These are phyloP conservation scores for Solanum hybrid DNA, from an alignment of 305 asterid genomes.

Conservation along the genomic window DNA sequence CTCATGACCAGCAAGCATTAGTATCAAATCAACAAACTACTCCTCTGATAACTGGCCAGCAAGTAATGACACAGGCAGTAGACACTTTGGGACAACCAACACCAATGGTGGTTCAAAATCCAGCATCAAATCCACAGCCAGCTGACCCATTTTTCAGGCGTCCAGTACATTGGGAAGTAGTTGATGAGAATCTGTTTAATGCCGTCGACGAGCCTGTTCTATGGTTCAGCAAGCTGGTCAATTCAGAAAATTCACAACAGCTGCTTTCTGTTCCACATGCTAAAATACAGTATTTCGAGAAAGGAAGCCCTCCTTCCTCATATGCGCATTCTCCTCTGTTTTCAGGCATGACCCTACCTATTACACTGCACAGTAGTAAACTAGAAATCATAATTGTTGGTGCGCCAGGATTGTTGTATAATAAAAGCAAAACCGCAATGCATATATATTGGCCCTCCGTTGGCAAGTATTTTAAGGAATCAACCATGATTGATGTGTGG, in stretches of 20 bases:
- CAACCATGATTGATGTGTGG: background rate
- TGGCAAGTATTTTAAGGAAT: background rate
- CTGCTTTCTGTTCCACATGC: background rate
- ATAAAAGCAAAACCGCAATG: fast-evolving
- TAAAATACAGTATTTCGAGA: background rate
- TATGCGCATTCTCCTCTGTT: background rate
- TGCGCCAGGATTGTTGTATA: background rate
- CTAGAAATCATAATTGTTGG: background rate
- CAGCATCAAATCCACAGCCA: background rate
- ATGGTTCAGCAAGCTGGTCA: background rate
- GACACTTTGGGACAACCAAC: background rate
- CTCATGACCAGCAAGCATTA: too few species aligned
- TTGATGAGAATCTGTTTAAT: background rate
- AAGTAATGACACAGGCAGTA: background rate
- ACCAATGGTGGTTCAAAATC: background rate
- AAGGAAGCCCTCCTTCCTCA: background rate
- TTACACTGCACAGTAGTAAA: background rate
- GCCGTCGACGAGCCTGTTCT: background rate
- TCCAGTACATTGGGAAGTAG: background rate
- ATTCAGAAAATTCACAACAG: fast-evolving
- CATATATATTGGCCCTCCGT: background rate
- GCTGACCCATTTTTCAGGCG: background rate
- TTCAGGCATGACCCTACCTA: background rate
- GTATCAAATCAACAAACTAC: too few species aligned
- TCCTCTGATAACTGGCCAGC: background rate